Evolutionary conservation across 345 rosid genomes (phyloP).

Genomic region (Populus deltoides): DNA sequence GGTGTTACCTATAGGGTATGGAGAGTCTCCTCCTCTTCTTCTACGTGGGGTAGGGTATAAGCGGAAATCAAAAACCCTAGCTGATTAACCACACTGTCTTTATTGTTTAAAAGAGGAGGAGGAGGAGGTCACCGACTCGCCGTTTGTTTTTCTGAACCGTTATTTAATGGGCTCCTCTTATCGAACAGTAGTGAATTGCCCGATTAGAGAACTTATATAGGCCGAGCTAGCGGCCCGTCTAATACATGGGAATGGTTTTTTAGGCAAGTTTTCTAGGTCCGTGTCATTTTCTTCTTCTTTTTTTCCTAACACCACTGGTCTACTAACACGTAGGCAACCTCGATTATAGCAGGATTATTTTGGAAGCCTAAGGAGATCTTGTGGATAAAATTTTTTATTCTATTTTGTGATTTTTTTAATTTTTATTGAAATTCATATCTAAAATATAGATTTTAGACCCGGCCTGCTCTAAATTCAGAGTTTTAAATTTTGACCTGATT

Average conservation of each 20-base stretch:
- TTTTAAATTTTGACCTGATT: no score
- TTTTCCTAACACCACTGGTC: neutral
- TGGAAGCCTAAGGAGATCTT: no score
- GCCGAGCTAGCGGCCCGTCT: neutral
- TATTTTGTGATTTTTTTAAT: no score
- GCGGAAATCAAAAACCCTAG: conserved; percentile 12
- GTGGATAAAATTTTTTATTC: no score
- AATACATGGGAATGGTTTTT: neutral
- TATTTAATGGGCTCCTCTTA: neutral
- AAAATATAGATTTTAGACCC: no score
- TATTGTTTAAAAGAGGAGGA: neutral
- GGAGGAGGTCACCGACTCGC: neutral
- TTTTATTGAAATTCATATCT: no score
- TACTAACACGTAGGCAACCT: no score
- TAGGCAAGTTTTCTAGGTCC: neutral
- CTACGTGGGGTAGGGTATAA: neutral
- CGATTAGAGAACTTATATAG: neutral
- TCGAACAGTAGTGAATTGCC: neutral
- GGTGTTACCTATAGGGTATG: neutral
- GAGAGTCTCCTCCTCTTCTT: neutral
- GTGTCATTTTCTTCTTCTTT: no score
- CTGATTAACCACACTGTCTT: neutral
- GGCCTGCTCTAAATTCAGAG: no score
- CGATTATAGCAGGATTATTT: neutral
- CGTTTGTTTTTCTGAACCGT: neutral